phyloP scores from a whole-genome alignment of 2,329 filamentous ascomycete species.

The Trichoderma sp. region DNA sequence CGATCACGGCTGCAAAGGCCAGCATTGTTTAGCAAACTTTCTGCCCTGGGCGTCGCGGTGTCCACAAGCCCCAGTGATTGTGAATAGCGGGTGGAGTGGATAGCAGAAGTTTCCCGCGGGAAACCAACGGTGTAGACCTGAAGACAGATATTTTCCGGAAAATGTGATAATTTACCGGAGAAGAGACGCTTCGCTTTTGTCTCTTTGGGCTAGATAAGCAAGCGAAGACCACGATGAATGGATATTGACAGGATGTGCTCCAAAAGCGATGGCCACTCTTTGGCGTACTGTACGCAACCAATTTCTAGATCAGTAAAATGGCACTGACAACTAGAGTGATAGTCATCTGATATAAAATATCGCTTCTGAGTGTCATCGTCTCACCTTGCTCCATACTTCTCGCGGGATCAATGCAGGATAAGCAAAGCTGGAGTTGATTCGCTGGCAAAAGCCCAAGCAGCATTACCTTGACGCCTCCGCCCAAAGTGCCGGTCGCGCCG shows the following conservation, averaged over 20 bases:
- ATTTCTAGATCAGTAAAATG: neutral
- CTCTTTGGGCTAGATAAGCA: slow-evolving; percentile 11
- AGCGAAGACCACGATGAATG: neutral
- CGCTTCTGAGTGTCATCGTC: neutral
- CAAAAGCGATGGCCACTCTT: neutral
- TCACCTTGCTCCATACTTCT: neutral
- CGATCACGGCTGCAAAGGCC: slow-evolving; percentile 2
- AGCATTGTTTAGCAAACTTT: slow-evolving; percentile 4
- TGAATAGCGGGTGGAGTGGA: neutral
- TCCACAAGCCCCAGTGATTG: neutral
- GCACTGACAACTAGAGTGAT: neutral
- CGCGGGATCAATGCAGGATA: slow-evolving; percentile 1
- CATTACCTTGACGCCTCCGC: neutral
- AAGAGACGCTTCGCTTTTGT: neutral
- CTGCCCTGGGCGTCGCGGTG: slow-evolving; percentile 9
- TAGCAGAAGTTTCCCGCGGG: slow-evolving; percentile 19
- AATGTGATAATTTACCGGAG: neutral
- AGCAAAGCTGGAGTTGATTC: neutral
- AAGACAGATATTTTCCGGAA: neutral
- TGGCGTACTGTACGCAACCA: neutral
- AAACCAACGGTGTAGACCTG: neutral
- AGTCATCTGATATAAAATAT: neutral
- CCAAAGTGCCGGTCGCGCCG: neutral
- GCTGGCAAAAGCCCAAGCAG: neutral
- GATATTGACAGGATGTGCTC: neutral